Base-by-base conservation (phyloP, 495 filamentous ascomycete species). In the Chaetomium tenue region DNA sequence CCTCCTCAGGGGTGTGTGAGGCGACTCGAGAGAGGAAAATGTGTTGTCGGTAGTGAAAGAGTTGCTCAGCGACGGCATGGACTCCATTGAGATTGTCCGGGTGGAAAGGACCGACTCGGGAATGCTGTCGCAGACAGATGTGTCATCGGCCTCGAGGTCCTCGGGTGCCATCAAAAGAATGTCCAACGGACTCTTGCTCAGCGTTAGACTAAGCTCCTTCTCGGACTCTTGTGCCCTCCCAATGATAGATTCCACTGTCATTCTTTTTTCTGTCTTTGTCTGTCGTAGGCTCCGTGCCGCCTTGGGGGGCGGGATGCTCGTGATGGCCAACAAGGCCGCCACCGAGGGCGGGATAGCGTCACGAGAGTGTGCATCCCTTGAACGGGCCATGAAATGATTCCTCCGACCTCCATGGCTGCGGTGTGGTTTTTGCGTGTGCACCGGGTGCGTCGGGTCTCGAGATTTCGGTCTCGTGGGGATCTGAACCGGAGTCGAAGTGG, bases 321-420 rank as follows among this genome's bases (percentile, higher is more conserved):
- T 88, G 59, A 84, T 71, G 46, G 85, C 85, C 6, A 88, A 79
- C 58, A 88, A 75, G 5, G 83, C 84, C 0, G 84, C 85, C 52
- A 86, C 82, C 0, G 84, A 84, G 12, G 85, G 79, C 30, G 85
- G 82, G 52, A 87, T 76, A 15, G 78, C 72, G 69, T 83, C 80
- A 22, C 78, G 79, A 5, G 79, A 78, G 69, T 83, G 81, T 8
- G 73, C 70, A 56, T 77, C 73, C 52, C 69, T 69, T 8, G 72
- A 61, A 30, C 75, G 75, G 47, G 64, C 68, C 44, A 63, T 46
- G 18, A 60, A 51, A 51, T 65, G 64, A 26, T 47, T 63, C 20
- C 60, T 59, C 33, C 63, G 37, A 2, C 71, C 67, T 6, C 58
- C 67, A 63, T 68, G 64, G 40, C 56, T 63, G 26, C 68, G 66